Base-by-base conservation (phyloP, 805 yeast genomes). In the Sugiyamaella valdiviana region DNA sequence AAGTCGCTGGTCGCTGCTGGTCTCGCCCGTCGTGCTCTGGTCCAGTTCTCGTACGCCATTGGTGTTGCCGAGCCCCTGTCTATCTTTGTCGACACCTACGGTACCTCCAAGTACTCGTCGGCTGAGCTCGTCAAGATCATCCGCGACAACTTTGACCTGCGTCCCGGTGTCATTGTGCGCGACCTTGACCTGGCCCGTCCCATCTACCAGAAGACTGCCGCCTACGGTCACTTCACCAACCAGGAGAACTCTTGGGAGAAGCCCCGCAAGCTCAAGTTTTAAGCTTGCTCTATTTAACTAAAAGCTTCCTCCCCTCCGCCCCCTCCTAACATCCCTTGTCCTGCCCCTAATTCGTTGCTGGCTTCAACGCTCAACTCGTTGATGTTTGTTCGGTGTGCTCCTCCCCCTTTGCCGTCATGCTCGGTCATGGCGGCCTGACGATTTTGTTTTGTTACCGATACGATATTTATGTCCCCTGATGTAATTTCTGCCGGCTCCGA, bases 41-140 rank as follows among this genome's bases (percentile, higher is more conserved):
- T 93, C 55, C 99, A 93, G 78, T 89, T 89, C 78, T 91, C 99
- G 44, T 93, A 93, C 74, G 99, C 99, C 69, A 93, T 93, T 70
- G 99, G 99, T 86, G 97, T 93, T 64, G 98, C 99, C 63, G 98
- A 93, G 77, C 99, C 99, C 67, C 82, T 93, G 70, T 88, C 96
- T 51, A 85, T 93, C 73, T 85, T 88, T 73, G 97, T 93, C 63
- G 98, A 93, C 75, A 84, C 97, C 57, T 93, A 93, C 75, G 99
- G 99, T 69, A 93, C 99, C 60, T 90, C 97, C 62, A 80, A 86
- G 72, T 78, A 83, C 78, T 69, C 91, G 50, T 85, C 93, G 58
- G 86, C 79, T 49, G 91, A 93, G 78, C 82, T 93, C 67, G 97
- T 91, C 57, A 85, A 75, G 57, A 88, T 93, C 70, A 85, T 93